Evolutionary conservation across 2,329 filamentous ascomycete genomes (phyloP).

Genomic region (Aureobasidium sp.): DNA sequence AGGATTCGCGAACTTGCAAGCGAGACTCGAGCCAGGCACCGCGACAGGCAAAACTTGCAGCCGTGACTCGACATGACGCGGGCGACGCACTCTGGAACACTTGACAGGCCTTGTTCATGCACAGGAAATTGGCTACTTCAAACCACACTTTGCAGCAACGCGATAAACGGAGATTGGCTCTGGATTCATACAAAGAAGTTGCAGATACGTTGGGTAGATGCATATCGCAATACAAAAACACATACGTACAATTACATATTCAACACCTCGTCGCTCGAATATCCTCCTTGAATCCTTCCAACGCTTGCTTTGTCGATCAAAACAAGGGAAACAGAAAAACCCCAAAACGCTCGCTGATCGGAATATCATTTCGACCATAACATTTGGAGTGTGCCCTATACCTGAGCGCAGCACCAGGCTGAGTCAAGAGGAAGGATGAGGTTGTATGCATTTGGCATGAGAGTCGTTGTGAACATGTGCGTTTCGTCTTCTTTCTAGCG

Average conservation of each 20-base stretch:
- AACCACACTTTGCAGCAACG: neutral
- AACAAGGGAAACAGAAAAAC: neutral
- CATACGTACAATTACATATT: neutral
- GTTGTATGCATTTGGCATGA: neutral
- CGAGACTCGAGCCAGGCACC: neutral
- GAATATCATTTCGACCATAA: neutral
- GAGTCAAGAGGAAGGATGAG: neutral
- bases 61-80: neutral
- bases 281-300: neutral
- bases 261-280: no score
- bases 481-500: neutral
- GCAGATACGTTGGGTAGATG: no score
- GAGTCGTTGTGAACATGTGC: neutral
- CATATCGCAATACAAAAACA: neutral
- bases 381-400: neutral
- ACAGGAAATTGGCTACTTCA: neutral
- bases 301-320: neutral
- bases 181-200: no score
- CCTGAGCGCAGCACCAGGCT: neutral
- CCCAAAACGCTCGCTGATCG: constrained; percentile 1
- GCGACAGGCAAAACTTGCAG: neutral
- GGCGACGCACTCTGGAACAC: neutral
- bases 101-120: neutral
- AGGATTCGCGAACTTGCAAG: neutral
- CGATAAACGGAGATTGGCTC: neutral